Evolutionary conservation across 1,284 basidiomycete species (phyloP).

Genomic region (Meripilus lineatus): DNA sequence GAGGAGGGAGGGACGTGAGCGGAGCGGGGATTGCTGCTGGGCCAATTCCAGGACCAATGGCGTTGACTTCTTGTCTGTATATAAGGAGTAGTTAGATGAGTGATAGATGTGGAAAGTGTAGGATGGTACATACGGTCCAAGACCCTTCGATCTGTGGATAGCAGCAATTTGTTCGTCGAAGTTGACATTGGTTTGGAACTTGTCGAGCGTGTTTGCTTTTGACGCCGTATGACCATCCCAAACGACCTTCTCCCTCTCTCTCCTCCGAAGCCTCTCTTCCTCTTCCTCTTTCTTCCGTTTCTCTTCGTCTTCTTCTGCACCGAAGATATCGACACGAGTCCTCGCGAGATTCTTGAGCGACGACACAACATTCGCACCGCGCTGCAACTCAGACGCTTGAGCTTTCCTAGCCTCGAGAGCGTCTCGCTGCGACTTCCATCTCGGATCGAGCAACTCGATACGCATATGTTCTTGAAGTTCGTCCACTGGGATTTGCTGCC

Average conservation of each 20-base stretch:
- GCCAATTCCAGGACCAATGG: conserved; percentile 81
- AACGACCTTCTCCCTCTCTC: conserved; percentile 86
- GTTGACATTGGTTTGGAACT: conserved; percentile 86
- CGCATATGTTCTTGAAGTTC: conserved; percentile 98
- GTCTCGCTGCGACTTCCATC: conserved; percentile 95
- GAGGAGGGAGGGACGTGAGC: conserved; percentile 55
- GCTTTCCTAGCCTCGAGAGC: conserved; percentile 82
- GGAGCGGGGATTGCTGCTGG: conserved; percentile 65
- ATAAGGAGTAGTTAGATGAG: conserved; percentile 9
- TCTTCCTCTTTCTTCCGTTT: conserved; percentile 81
- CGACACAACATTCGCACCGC: conserved; percentile 87
- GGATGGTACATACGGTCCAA: conserved; percentile 61
- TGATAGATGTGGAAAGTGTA: conserved; percentile 9
- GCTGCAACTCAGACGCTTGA: conserved; percentile 84
- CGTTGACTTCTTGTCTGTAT: conserved; percentile 65
- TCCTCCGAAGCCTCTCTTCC: conserved; percentile 70
- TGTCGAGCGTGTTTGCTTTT: conserved; percentile 83
- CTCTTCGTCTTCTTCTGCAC: conserved; percentile 86
- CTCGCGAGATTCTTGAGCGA: conserved; percentile 89
- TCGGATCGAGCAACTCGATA: conserved; percentile 95
- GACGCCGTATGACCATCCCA: conserved; percentile 96
- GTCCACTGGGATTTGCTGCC: conserved; percentile 90
- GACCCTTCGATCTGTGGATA: conserved; percentile 85
- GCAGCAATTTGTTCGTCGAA: conserved; percentile 95
- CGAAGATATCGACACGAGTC: conserved; percentile 93